Evolutionary conservation across 176 grass and related monocot genomes (phyloP).

Genomic region (Phoenix roebelenii): DNA sequence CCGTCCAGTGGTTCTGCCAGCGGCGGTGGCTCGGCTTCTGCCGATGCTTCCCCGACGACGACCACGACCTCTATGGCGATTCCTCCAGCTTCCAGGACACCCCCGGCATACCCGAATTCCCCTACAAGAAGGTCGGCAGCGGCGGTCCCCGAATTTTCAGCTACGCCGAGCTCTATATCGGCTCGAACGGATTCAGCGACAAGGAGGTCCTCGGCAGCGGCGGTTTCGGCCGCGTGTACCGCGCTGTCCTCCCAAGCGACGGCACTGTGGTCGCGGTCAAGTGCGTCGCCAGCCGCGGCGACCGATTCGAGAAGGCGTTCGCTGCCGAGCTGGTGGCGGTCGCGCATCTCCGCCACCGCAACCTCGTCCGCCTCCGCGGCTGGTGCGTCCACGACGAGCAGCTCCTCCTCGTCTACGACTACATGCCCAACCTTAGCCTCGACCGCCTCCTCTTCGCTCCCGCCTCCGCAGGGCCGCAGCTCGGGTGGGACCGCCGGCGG

Average conservation of each 20-base stretch:
- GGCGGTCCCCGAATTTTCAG: slow-evolving; percentile 61
- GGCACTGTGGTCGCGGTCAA: slow-evolving; percentile 77
- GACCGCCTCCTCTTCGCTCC: slow-evolving; percentile 62
- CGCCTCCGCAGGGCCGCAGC: neutral
- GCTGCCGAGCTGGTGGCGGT: slow-evolving; percentile 64
- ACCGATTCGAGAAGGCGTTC: slow-evolving; percentile 75
- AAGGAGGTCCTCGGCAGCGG: slow-evolving; percentile 66
- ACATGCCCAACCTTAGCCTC: slow-evolving; percentile 93
- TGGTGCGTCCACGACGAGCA: slow-evolving; percentile 69
- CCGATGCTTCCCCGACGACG: slow-evolving; percentile 1
- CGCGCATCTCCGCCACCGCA: slow-evolving; percentile 74
- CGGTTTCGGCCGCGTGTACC: slow-evolving; percentile 68
- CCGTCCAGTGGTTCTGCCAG: slow-evolving; percentile 18
- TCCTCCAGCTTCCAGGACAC: slow-evolving; percentile 28
- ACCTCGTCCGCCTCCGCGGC: slow-evolving; percentile 61
- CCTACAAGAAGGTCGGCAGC: slow-evolving; percentile 18
- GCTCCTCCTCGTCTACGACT: slow-evolving; percentile 84
- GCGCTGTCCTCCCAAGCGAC: slow-evolving; percentile 63
- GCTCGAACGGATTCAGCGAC: slow-evolving; percentile 65
- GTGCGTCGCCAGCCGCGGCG: slow-evolving; percentile 50
- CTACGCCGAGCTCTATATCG: slow-evolving; percentile 87
- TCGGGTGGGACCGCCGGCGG: slow-evolving; percentile 48
- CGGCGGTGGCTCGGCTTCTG: slow-evolving; percentile 12
- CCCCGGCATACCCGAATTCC: slow-evolving; percentile 6
- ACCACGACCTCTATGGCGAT: neutral